phyloP scores from a whole-genome alignment of 768 basidiomycete genomes.

The Mycena floridula region DNA sequence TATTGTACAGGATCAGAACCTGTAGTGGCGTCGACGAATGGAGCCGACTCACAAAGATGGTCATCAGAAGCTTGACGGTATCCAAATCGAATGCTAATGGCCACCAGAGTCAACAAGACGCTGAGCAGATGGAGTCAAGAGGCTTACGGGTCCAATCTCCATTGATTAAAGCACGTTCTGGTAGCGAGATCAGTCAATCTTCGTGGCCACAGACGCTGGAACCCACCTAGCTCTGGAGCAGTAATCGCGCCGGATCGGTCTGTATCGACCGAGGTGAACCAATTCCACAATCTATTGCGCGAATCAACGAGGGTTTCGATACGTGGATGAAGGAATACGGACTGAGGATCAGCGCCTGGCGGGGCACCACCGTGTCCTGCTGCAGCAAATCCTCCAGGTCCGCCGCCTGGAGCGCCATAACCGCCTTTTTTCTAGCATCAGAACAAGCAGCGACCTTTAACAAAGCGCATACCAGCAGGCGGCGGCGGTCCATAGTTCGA shows the following conservation, averaged over 20 bases:
- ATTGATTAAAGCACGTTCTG: slow-evolving; percentile 44
- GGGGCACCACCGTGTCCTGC: slow-evolving; percentile 35
- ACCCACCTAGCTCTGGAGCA: slow-evolving; percentile 62
- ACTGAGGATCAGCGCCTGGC: slow-evolving; percentile 75
- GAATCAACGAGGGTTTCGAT: neutral
- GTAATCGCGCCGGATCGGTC: slow-evolving; percentile 66
- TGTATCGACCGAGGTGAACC: slow-evolving; percentile 66
- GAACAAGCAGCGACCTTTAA: no score
- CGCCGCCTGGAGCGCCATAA: slow-evolving; percentile 12
- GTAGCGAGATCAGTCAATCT: neutral
- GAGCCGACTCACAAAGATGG: slow-evolving; percentile 57
- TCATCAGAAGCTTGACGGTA: slow-evolving; percentile 82
- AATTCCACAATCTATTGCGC: slow-evolving; percentile 54
- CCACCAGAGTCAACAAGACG: neutral
- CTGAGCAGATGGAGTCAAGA: neutral
- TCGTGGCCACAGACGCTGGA: neutral
- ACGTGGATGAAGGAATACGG: slow-evolving; percentile 19
- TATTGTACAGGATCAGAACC: slow-evolving; percentile 9
- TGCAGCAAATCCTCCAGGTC: slow-evolving; percentile 21
- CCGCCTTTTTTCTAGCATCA: no score
- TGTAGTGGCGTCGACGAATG: neutral
- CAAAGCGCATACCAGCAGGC: no score
- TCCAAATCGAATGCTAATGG: slow-evolving; percentile 72
- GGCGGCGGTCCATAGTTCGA: no score
- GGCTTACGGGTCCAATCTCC: slow-evolving; percentile 75